Evolutionary conservation across 1,284 basidiomycete genomes (phyloP), one percentile per base, ranked within the genome.

Genomic region (Pterulicium gracile): DNA sequence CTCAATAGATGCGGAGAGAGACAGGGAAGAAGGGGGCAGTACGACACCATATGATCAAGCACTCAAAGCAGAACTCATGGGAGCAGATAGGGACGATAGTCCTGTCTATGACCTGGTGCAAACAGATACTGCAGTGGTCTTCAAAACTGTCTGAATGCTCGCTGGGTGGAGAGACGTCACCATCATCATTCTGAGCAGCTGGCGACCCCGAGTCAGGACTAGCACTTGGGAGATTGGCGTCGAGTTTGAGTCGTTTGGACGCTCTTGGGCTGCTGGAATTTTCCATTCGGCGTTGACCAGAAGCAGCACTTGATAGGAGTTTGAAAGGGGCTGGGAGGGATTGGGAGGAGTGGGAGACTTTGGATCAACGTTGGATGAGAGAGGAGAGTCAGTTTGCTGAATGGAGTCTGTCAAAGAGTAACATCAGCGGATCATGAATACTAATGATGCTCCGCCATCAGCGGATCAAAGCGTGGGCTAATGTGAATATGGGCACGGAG

Each of bases 11-110:
- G 13, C 19, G n/a, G 24, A 15, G 3, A 19, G 32, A 46, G 17
- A 21, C 7, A 12, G 15, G 10, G 21, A 15, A n/a, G n/a, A n/a
- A n/a, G n/a, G 18, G 5, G 3, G 24, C 7, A 17, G 63, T 59
- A 80, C 88, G 84, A 24, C 84, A 75, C 90, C 89, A 93, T 1
- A 89, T 66, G 40, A 84, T 67, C 14, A 93, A 72, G 60, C 90
- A 94, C 49, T 87, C 84, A 54, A 93, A 92, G 56, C 90, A 94
- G 58, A 92, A 93, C 56, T 86, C 81, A 65, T 94, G 90, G 1
- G 85, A 83, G 60, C 90, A 94, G 3, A 68, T 72, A 1, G 87
- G 85, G 17, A 91, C 69, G 39, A 91, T 73, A 0, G 89, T 83
- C 39, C 84, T 69, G 64, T 93, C 88, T n/a, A 72, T 65, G 42